phyloP scores from a whole-genome alignment of 305 asterid species.

The Lippia alba region DNA sequence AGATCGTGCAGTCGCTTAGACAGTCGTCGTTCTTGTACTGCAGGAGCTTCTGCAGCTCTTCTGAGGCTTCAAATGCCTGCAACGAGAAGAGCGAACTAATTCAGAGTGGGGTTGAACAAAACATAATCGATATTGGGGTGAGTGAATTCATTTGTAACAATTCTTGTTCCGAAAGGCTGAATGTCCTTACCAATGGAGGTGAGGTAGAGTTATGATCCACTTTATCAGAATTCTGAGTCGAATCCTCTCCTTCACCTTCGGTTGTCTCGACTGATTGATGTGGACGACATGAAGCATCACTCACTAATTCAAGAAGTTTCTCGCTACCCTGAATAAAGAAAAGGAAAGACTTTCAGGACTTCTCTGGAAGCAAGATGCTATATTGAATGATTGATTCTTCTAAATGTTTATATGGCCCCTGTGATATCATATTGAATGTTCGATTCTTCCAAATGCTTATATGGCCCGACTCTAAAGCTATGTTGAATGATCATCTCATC shows the following conservation, averaged over 20 bases:
- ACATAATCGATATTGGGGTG: too few species aligned
- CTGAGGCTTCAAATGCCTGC: conserved; percentile 72
- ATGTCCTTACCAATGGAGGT: conserved; percentile 59
- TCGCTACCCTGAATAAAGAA: conserved; percentile 75
- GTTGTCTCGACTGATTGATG: neutral
- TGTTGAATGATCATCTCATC: too few species aligned
- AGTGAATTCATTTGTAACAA: neutral
- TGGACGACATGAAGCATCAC: conserved; percentile 51
- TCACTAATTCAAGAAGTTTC: conserved; percentile 78
- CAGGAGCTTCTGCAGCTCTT: conserved; percentile 70
- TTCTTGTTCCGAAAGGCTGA: conserved; percentile 18
- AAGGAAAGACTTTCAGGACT: neutral
- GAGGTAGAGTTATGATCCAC: conserved; percentile 32
- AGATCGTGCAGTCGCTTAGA: conserved; percentile 50
- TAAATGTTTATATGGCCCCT: conserved; percentile 2
- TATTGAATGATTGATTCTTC: neutral
- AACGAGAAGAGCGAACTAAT: neutral
- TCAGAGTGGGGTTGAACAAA: too few species aligned
- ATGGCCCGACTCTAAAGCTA: neutral
- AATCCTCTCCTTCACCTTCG: conserved; percentile 24
- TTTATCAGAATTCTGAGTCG: conserved; percentile 37
- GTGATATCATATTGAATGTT: too few species aligned
- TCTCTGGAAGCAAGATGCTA: neutral
- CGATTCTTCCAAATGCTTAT: neutral
- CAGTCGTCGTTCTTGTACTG: conserved; percentile 47